Base-by-base conservation (phyloP, 2,329 filamentous ascomycete species). In the Rutstroemia sp. region DNA sequence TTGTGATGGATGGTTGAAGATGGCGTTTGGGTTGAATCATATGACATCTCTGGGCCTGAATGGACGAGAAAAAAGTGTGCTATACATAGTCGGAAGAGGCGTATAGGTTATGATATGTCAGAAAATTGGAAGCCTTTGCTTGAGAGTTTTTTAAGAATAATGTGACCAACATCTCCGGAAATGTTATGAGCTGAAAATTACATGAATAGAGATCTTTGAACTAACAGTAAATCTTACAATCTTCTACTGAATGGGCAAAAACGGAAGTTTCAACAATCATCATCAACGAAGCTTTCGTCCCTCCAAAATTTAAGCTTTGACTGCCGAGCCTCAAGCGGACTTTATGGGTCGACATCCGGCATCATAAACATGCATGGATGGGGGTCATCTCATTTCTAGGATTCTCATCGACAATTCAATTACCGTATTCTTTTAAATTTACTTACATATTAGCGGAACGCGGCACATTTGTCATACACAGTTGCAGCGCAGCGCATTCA, bases 21-120 rank as follows among this genome's bases (percentile, higher is more conserved):
- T 12, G 53, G 53, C 53, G 53, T 40, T 45, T 12, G 49, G 53
- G 53, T 19, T 45, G 42, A 14, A 45, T 45, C 12, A 10, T 45
- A 21, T 21, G 42, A 45, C 5, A 14, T 21, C 42, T 45, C 19
- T 14, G 17, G 42, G 42, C 21, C 21, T 25, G 19, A 45, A 45
- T 34, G 30, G 21, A 55, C 36, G 38, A n/a, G 53, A 55, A 34
- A 34, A 19, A 44, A 10, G 19, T 55, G 38, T 36, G 36, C 27
- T 50, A 34, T 19, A 30, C 44, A 21, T 48, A 34, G 27, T 50
- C 17, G 17, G 38, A 10, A 30, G 17, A 42, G 45, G 38, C 38
- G 46, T 12, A 34, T 38, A 49, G 52, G 45, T 23, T 49, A 42
- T 50, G 23, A 55, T 25, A 44, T 40, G 49, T 21, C 23, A 50